Base-by-base conservation (phyloP, 257 asterid species). In the Coffea canephora region DNA sequence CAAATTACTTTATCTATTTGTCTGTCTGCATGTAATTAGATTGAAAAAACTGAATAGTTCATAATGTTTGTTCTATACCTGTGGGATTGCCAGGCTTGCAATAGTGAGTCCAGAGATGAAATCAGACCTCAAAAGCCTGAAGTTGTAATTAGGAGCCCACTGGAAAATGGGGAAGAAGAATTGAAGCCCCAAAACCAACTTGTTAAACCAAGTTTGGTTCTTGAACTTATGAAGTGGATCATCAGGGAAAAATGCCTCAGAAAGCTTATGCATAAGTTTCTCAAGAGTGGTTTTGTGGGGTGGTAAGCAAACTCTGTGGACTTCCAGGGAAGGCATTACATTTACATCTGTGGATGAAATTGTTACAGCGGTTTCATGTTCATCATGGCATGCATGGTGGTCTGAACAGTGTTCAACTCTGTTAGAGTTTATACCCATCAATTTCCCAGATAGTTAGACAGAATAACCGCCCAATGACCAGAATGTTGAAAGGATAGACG, bases 41-140 rank as follows among this genome's bases (percentile, higher is more conserved):
- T 12, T 0, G 49, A 8, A 6, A 19, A 41, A 43, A 13, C 19
- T 19, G 34, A 70, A 43, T 21, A 4, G 7, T 18, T 27, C 6
- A 6, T 34, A 27, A 61, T 27, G 43, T n/a, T 1, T 59, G 65
- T 18, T 71, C 18, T 48, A 61, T 41, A 89, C 97, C 93, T 93
- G 96, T n/a, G 98, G 98, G 65, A 94, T 94, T 8, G 97, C 92
- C 10, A 94, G 92, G 79, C 98, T 94, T 1, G 97, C 97, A 61
- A 94, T 92, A 8, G 98, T 94, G 59, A 94, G 90, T 8, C 98
- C 97, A 4, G 98, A 89, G 75, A 94, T 81, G 36, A 92, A 76
- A 79, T 94, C 97, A 25, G 97, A 92, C 67, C 87, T 88, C 67
- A 94, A 80, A 59, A 89, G 84, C 14, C 62, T 46, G 68, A 89